Conservation (phyloP, 371 early-diverging fungal genomes). For the Batrachochytrium dendrobatidis region DNA sequence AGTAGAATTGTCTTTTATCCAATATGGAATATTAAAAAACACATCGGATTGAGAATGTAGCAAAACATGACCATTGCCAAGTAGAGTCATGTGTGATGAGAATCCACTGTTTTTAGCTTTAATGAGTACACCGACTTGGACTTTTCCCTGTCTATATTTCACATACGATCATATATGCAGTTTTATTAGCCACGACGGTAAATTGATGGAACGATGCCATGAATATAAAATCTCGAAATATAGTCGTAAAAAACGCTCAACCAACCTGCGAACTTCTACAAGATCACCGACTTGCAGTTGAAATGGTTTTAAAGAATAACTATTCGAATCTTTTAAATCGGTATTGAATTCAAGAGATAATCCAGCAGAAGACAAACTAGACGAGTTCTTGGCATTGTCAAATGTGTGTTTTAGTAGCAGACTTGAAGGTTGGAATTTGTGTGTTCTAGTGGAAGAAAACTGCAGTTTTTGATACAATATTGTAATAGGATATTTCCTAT, state of each 20-base stretch:
- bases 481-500: no score
- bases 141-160: neutral
- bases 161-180: neutral
- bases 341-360: no score
- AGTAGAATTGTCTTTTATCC: conserved; percentile 12
- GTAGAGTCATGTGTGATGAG: neutral
- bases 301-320: no score
- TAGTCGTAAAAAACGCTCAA: neutral
- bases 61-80: neutral
- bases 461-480: no score
- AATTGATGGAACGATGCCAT: neutral
- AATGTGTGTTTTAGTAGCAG: no score
- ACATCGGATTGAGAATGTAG: conserved; percentile 12
- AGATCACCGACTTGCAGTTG: conserved; percentile 23
- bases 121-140: conserved; percentile 11
- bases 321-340: no score
- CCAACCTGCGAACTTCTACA: conserved; percentile 20
- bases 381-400: no score
- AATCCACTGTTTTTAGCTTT: neutral
- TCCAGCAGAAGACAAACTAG: no score
- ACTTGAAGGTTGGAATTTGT: no score
- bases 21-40: conserved; percentile 18
- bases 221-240: neutral
- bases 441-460: no score
- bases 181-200: neutral